Percentiles rank a stretch among this genome's conserved stretches.
phyloP scores from a whole-genome alignment of 306 rosid genomes.

The Argentina anserina region DNA sequence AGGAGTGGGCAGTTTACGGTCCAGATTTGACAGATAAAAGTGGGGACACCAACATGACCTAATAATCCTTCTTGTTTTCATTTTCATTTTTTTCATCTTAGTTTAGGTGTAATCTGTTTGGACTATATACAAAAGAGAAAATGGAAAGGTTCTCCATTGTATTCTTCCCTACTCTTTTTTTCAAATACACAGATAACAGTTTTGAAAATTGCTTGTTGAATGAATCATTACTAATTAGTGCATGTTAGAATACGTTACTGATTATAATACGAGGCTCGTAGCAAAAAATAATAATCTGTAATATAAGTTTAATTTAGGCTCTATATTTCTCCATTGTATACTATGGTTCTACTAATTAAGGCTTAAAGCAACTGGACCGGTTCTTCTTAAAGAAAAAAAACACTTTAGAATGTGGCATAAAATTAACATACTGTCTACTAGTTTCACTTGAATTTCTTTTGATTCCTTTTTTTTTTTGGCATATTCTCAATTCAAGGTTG shows the following conservation, averaged over 20 bases:
- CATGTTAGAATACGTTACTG: no score
- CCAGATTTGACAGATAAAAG: slow-evolving; percentile 37
- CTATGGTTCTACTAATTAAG: no score
- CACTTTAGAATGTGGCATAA: background rate
- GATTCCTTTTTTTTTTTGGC: background rate
- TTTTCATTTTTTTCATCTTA: background rate
- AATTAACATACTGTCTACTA: no score
- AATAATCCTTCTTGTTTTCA: slow-evolving; percentile 30
- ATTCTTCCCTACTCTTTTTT: background rate
- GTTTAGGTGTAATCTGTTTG: slow-evolving; percentile 29
- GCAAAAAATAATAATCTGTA: no score
- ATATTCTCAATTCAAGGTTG: slow-evolving; percentile 2
- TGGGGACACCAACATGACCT: slow-evolving; percentile 49
- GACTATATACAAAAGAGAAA: background rate
- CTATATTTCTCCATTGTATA: no score
- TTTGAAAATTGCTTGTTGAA: no score
- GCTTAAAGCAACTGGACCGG: no score
- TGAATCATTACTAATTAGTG: no score
- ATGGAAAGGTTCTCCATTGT: background rate
- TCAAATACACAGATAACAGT: background rate
- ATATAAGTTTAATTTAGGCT: no score
- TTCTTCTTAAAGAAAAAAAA: no score
- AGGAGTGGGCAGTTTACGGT: slow-evolving; percentile 47
- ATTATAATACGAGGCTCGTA: no score
- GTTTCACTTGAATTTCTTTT: background rate